Conservation (phyloP, 352 stramenopile species). For the Phytophthora palmivora region DNA sequence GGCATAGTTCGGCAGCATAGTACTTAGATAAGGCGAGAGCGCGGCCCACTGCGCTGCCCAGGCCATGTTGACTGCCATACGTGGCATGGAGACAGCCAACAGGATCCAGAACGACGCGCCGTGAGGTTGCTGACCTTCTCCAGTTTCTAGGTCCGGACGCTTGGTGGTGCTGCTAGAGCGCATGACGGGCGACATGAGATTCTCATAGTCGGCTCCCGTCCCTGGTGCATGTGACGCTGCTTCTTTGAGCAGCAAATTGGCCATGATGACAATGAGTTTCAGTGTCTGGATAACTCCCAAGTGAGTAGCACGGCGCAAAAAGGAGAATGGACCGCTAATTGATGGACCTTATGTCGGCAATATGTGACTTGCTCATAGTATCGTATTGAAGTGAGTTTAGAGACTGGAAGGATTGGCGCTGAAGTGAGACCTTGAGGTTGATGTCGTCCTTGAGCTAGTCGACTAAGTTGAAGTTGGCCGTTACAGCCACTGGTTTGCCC, state of each 20-base stretch:
- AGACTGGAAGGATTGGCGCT: too few species aligned
- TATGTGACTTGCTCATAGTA: too few species aligned
- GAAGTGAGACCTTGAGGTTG: too few species aligned
- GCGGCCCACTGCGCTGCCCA: constrained; percentile 61
- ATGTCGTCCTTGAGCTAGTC: too few species aligned
- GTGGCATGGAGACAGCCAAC: constrained; percentile 49
- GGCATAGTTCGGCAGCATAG: constrained; percentile 47
- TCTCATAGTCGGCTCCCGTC: constrained; percentile 20
- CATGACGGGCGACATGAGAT: constrained; percentile 27
- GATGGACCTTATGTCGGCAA: too few species aligned
- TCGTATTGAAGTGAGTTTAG: too few species aligned
- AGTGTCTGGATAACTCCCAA: too few species aligned
- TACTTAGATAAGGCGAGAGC: constrained; percentile 52
- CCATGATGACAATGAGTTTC: background rate
- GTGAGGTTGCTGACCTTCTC: constrained; percentile 1
- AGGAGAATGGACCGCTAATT: constrained; percentile 16
- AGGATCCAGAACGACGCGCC: constrained; percentile 43
- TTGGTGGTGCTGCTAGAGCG: constrained; percentile 21
- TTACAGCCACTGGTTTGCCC: too few species aligned
- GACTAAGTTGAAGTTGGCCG: too few species aligned
- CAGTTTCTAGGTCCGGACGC: constrained; percentile 23
- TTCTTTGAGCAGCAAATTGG: constrained; percentile 26
- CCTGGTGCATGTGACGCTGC: constrained; percentile 1
- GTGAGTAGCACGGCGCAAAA: constrained; percentile 19
- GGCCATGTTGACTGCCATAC: constrained; percentile 62